phyloP scores from a whole-genome alignment of 2,329 filamentous ascomycete genomes.

The Fusarium sarcochroum region DNA sequence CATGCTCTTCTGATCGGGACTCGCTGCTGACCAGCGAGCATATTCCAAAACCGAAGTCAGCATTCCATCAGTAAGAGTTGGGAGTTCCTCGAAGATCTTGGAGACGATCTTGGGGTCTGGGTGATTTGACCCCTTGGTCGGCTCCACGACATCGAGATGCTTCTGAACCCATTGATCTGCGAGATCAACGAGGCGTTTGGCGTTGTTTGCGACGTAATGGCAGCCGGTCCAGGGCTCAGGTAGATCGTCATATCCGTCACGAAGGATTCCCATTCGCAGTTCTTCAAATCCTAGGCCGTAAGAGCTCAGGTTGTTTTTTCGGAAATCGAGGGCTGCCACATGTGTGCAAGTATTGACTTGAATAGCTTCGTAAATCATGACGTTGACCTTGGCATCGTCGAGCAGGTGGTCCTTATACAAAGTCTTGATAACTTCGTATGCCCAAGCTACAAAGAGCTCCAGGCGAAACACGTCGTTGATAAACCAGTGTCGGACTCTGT shows the following conservation, averaged over 20 bases:
- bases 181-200: slow-evolving; percentile 72
- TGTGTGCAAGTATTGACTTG: slow-evolving; percentile 72
- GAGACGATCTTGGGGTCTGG: slow-evolving; percentile 60
- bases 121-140: slow-evolving; percentile 51
- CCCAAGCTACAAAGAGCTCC: slow-evolving; percentile 83
- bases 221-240: slow-evolving; percentile 90
- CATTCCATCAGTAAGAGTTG: slow-evolving; percentile 68
- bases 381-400: slow-evolving; percentile 67
- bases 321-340: slow-evolving; percentile 76
- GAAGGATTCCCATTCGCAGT: slow-evolving; percentile 75
- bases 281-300: slow-evolving; percentile 82
- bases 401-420: slow-evolving; percentile 74
- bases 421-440: slow-evolving; percentile 81
- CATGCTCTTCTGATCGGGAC: slow-evolving; percentile 59
- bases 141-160: slow-evolving; percentile 55
- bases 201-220: slow-evolving; percentile 71
- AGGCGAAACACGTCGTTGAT: slow-evolving; percentile 80
- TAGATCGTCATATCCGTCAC: slow-evolving; percentile 75
- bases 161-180: slow-evolving; percentile 68
- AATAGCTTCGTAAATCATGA: slow-evolving; percentile 76
- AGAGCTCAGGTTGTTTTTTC: slow-evolving; percentile 74
- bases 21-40: slow-evolving; percentile 64
- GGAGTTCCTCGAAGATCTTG: slow-evolving; percentile 63
- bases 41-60: slow-evolving; percentile 68
- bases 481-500: slow-evolving; percentile 89